Base-by-base conservation (phyloP, 345 rosid genomes). In the Rhizophora mangle region DNA sequence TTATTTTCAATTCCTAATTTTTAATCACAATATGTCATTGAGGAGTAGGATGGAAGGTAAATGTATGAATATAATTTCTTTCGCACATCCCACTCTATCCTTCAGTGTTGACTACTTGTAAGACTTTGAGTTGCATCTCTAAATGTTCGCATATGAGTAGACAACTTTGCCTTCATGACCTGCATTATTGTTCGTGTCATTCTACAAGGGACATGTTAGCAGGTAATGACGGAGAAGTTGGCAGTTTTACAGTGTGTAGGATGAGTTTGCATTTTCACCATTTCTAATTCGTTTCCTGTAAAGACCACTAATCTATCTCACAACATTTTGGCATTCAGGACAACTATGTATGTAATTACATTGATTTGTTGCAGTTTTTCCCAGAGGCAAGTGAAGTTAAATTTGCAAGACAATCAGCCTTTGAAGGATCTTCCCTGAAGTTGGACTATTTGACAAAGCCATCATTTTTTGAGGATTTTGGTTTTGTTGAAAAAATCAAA, bases 371-470 rank as follows among this genome's bases (percentile, higher is more conserved):
- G 68, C 89, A 93, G 97, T 93, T 93, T 78, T 93, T 93, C 65
- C 98, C 96, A 0, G 97, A 93, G 82, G 98, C 96, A 72, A 91
- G 81, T 46, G 98, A 93, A 74, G 96, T 91, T 60, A 74, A 79
- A 64, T 88, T 91, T 75, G 98, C 98, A 56, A 76, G 91, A 60
- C 70, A 80, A 29, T 82, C 85, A 0, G 87, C 80, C 22, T 93
- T 93, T 47, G 97, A 76, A 81, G 98, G 94, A 81, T 83, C 91
- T 63, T 89, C 87, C 36, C 88, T 88, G 68, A 91, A 85, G 80
- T 66, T 93, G 78, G 97, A 93, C 79, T 93, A 93, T 64, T 82
- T 93, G 24, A 93, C 98, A 63, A 91, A 93, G 65, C 98, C 98
- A 18, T 91, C 98, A 27, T 84, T 89, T 5, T 87, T 91, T 66